Evolutionary conservation across 108 stramenopile genomes (phyloP).

Genomic region (Discostella stelligeroides): DNA sequence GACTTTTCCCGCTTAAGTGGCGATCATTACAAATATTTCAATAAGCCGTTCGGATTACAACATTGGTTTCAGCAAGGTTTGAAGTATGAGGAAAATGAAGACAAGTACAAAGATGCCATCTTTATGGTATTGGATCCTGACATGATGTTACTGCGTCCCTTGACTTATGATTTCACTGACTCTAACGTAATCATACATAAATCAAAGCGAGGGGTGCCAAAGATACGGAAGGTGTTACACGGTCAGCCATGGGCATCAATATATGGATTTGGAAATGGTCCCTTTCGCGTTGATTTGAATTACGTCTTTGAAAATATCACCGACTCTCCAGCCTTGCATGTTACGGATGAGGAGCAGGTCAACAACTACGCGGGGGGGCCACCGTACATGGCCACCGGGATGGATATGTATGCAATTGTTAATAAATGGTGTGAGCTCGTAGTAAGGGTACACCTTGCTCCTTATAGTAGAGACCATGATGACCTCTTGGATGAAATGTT

Average conservation of each 20-base stretch:
- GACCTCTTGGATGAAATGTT: constrained; percentile 92
- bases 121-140: too few relatives aligned
- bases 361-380: too few relatives aligned
- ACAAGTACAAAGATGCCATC: constrained; percentile 64
- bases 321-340: constrained; percentile 55
- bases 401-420: too few relatives aligned
- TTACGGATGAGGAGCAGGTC: constrained; percentile 11
- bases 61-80: constrained; percentile 80
- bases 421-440: too few relatives aligned
- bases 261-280: too few relatives aligned
- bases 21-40: constrained; percentile 84
- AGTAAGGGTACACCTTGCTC: constrained; percentile 62
- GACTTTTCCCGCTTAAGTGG: constrained; percentile 51
- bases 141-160: constrained; percentile 70
- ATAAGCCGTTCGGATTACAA: constrained; percentile 89
- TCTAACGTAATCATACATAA: constrained; percentile 54
- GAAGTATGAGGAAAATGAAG: constrained; percentile 55
- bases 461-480: too few relatives aligned
- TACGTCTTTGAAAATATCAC: constrained; percentile 44
- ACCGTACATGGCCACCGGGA: too few relatives aligned
- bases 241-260: constrained; percentile 93
- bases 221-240: constrained; percentile 64
- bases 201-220: constrained; percentile 34
- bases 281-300: constrained; percentile 67
- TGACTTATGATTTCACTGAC: constrained; percentile 78